Evolutionary conservation across 2,329 filamentous ascomycete genomes (phyloP).

Genomic region (Didymella pinodella): DNA sequence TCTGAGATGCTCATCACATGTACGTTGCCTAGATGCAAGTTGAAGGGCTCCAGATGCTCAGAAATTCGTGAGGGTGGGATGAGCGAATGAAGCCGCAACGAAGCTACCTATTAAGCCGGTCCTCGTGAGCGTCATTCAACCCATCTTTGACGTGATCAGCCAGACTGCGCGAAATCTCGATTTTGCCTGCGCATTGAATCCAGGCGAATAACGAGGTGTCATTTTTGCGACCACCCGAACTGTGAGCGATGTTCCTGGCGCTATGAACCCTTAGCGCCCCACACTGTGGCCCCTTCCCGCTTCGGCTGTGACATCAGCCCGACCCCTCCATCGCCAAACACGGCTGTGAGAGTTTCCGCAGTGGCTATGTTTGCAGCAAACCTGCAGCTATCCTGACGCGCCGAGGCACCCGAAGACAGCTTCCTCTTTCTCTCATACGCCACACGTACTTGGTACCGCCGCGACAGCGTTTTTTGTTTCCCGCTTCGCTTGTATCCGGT

Average conservation of each 20-base stretch:
- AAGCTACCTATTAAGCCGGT: conserved; percentile 10
- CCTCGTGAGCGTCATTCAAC: conserved; percentile 13
- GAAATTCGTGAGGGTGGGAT: conserved; percentile 4
- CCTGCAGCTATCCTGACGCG: conserved; percentile 12
- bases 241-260: conserved; percentile 6
- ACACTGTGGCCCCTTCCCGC: conserved; percentile 7
- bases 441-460: conserved; percentile 18
- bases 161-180: conserved; percentile 12
- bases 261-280: conserved; percentile 12
- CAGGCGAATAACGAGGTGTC: conserved; percentile 6
- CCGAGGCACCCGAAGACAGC: conserved; percentile 18
- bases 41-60: neutral
- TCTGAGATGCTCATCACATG: neutral
- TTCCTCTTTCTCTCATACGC: conserved; percentile 17
- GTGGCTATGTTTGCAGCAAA: conserved; percentile 16
- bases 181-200: conserved; percentile 4
- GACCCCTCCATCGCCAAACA: conserved; percentile 18
- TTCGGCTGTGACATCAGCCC: conserved; percentile 19
- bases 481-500: conserved; percentile 15
- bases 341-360: conserved; percentile 16
- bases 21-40: neutral
- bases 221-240: conserved; percentile 16
- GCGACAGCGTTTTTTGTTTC: conserved; percentile 16
- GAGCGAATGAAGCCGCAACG: neutral
- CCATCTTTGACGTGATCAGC: conserved; percentile 19